These are phyloP conservation scores for Mortierella sp. DNA, from an alignment of 371 early-diverging fungal genomes.

Conservation along the genomic window DNA sequence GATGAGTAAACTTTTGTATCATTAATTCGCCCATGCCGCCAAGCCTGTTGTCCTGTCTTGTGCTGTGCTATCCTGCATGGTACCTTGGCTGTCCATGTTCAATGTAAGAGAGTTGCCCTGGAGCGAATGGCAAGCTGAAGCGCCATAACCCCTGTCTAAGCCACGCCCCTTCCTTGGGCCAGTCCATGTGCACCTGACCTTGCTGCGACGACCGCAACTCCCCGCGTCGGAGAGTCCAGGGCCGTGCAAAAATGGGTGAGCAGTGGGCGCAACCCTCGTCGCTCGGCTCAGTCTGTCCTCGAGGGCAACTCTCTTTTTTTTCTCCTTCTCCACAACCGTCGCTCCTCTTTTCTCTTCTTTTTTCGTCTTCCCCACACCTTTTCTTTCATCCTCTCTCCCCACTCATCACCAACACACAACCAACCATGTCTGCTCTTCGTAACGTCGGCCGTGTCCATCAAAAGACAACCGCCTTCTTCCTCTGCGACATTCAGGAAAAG, in stretches of 20 bases:
- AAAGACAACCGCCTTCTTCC: constrained; percentile 85
- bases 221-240: constrained; percentile 12
- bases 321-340: constrained; percentile 16
- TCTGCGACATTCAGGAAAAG: constrained; percentile 95
- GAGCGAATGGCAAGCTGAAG: no score
- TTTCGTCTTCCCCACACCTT: constrained; percentile 1
- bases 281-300: not conserved
- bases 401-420: not conserved
- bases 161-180: not conserved
- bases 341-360: not conserved
- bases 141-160: not conserved
- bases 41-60: not conserved
- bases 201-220: not conserved
- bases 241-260: not conserved
- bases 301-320: not conserved
- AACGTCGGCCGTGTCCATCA: constrained; percentile 62
- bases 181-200: not conserved
- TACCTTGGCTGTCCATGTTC: constrained; percentile 1
- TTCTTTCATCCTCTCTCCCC: not conserved
- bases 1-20: not conserved
- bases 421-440: constrained; percentile 42
- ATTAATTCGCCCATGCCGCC: not conserved
- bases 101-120: not conserved
- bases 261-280: not conserved
- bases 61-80: not conserved